A percentile compares a stretch with the other conserved stretches of the same genome.
Evolutionary conservation across 257 asterid species (phyloP).

Genomic region (Linaria vulgaris): DNA sequence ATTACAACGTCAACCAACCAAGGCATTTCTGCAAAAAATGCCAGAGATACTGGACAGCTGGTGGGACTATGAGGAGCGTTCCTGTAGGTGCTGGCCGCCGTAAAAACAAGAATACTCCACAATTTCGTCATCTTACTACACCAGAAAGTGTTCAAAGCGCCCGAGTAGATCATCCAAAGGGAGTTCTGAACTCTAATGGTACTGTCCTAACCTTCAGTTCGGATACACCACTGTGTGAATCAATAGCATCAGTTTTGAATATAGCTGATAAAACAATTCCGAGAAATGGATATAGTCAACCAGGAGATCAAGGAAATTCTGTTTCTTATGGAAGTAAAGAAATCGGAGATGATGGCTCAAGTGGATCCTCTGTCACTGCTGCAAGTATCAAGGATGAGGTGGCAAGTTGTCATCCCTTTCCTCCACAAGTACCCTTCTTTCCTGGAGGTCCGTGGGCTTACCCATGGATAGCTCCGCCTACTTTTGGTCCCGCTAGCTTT

Average conservation of each 20-base stretch:
- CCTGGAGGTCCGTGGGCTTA: constrained; percentile 41
- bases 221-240: constrained; percentile 39
- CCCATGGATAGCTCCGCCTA: constrained; percentile 39
- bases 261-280: constrained; percentile 31
- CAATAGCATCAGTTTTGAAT: constrained; percentile 36
- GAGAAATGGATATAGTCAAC: constrained; percentile 20
- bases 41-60: constrained; percentile 56
- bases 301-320: constrained; percentile 26
- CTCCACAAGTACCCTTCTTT: constrained; percentile 32
- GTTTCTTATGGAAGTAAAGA: constrained; percentile 30
- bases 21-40: constrained; percentile 51
- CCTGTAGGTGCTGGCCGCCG: constrained; percentile 55
- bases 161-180: constrained; percentile 30
- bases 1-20: constrained; percentile 49
- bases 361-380: constrained; percentile 29
- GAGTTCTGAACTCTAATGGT: constrained; percentile 31
- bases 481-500: constrained; percentile 37
- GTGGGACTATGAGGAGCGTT: constrained; percentile 52
- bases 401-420: constrained; percentile 37
- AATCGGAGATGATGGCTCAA: constrained; percentile 29
- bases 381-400: constrained; percentile 26
- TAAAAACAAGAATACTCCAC: constrained; percentile 36
- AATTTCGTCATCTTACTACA: constrained; percentile 27
- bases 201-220: constrained; percentile 37
- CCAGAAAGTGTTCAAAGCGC: constrained; percentile 33